Percentiles rank a stretch among this genome's conserved stretches.
phyloP scores from a whole-genome alignment of 164 flowering plant genomes.

The Liriodendron chinense region DNA sequence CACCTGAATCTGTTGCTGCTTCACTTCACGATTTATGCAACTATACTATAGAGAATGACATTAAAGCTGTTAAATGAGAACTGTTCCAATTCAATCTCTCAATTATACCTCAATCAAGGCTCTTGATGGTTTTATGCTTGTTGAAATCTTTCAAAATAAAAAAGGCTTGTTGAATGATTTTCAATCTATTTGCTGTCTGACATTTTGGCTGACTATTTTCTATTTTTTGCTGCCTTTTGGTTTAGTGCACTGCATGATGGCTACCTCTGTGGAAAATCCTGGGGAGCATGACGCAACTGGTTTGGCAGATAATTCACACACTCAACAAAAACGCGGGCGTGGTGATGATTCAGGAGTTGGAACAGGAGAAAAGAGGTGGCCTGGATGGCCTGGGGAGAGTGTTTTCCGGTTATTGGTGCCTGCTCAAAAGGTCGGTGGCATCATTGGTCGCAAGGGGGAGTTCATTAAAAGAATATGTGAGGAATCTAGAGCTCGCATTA shows the following conservation, averaged over 20 bases:
- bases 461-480: constrained; percentile 85
- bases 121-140: too few relatives aligned
- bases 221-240: background rate
- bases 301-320: constrained; percentile 12
- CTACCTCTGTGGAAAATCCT: constrained; percentile 19
- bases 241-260: constrained; percentile 19
- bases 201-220: background rate
- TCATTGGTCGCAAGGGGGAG: constrained; percentile 97
- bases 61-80: too few relatives aligned
- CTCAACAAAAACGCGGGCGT: constrained; percentile 17
- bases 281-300: constrained; percentile 12
- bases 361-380: constrained; percentile 85
- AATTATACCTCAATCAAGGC: too few relatives aligned
- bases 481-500: constrained; percentile 91
- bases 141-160: too few relatives aligned
- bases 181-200: background rate
- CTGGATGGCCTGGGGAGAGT: constrained; percentile 99
- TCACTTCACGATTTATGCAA: too few relatives aligned
- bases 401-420: constrained; percentile 92
- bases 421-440: constrained; percentile 89
- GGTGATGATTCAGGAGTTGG: constrained; percentile 33
- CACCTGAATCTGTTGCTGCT: too few relatives aligned
- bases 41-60: too few relatives aligned
- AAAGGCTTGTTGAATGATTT: background rate
- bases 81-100: too few relatives aligned